Base-by-base conservation (phyloP, 495 filamentous ascomycete genomes). In the Diplogelasinospora grovesii region DNA sequence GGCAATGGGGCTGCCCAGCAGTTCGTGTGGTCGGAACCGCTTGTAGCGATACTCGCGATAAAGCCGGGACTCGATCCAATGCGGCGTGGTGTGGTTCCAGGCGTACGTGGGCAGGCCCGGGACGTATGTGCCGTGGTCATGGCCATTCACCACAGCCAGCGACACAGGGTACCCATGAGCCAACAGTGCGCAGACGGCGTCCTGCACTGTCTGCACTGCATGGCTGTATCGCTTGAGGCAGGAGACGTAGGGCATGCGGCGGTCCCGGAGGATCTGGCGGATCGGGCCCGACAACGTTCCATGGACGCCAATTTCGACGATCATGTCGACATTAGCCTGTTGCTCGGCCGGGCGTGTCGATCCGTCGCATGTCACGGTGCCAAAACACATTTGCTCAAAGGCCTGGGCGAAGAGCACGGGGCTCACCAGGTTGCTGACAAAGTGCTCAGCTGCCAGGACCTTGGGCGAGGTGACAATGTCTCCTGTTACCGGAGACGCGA, bases 221-320 rank as follows among this genome's bases (percentile, higher is more conserved):
- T 57, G 29, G 14, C 61, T 42, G 8, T 47, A 50, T 2, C 63
- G 53, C 1, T 46, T 28, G 34, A 65, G 18, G 10, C 34, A 48
- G 52, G 53, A 23, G 45, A 59, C n/a, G 50, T 61, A 63, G 14
- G 2, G 21, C 61, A 64, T 4, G 53, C 35, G 60, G 57, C 2
- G 63, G 57, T 26, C 57, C 52, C 1, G 22, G 35, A 2, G 63
- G 30, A 13, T 39, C 28, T 77, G 63, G n/a, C 63, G 57, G 10
- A 75, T 40, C 0, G 74, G 72, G 0, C 69, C 65, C 21, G 64
- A 55, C 0, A 85, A 53, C 1, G 77, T 69, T 4, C 59, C 47
- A 45, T 83, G 79, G 16, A 80, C 71, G 0, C 80, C 79, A 21
- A 81, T 53, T 38, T 82, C 78, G 9, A 82, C 13, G 49, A 39